These are phyloP conservation scores for Quercus ilex DNA, from an alignment of 306 rosid species.

Conservation along the genomic window DNA sequence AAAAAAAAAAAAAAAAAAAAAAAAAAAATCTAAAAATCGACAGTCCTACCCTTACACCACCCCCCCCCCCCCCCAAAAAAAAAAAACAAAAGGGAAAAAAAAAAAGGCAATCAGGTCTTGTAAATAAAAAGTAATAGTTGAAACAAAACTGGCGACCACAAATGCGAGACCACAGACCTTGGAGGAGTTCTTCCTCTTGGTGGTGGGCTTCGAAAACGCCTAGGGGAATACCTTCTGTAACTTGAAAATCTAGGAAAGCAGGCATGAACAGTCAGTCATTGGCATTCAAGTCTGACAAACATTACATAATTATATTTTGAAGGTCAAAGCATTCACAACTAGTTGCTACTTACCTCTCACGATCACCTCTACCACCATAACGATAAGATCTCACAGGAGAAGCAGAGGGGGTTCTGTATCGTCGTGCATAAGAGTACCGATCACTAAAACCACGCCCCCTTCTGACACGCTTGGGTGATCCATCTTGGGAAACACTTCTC, in stretches of 20 bases:
- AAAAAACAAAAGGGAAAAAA: too few species aligned
- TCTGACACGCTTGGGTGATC: conserved; percentile 84
- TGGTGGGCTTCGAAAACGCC: conserved; percentile 90
- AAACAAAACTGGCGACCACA: background rate
- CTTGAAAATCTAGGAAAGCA: conserved; percentile 52
- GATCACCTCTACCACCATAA: conserved; percentile 75
- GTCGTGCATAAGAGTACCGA: conserved; percentile 88
- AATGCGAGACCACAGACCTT: conserved; percentile 43
- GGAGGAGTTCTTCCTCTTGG: conserved; percentile 79
- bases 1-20: too few species aligned
- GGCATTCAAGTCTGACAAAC: background rate
- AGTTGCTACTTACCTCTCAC: conserved; percentile 58
- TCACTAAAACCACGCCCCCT: conserved; percentile 98
- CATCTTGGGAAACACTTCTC: conserved; percentile 83
- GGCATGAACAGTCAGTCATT: background rate
- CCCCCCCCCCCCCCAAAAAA: too few species aligned
- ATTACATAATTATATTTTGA: background rate
- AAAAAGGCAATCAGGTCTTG: too few species aligned
- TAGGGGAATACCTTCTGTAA: conserved; percentile 85
- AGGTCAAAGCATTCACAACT: background rate
- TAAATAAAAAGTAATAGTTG: too few species aligned
- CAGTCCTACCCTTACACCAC: too few species aligned
- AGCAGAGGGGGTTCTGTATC: conserved; percentile 83
- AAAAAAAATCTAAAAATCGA: too few species aligned
- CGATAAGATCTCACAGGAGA: conserved; percentile 92